Evolutionary conservation across 495 filamentous ascomycete species (phyloP).

Genomic region (Pyronema domesticum): DNA sequence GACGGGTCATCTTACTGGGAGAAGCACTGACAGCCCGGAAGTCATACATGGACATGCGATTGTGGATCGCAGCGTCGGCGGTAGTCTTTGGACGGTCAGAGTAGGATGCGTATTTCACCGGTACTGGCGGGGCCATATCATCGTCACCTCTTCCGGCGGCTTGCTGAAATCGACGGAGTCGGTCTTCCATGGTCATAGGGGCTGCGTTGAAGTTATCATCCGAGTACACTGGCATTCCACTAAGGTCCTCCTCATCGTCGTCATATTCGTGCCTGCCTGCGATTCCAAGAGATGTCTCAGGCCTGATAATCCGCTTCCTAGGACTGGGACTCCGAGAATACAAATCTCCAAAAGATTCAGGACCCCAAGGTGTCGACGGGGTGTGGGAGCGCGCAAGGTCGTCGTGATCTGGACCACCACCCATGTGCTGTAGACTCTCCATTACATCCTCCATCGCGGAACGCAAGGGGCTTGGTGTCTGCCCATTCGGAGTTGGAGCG

Average conservation of each 20-base stretch:
- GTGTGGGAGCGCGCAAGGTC: slow-evolving; percentile 31
- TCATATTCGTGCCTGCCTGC: slow-evolving; percentile 37
- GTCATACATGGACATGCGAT: slow-evolving; percentile 72
- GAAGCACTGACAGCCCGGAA: slow-evolving; percentile 28
- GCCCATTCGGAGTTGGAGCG: slow-evolving; percentile 43
- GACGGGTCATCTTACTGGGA: slow-evolving; percentile 18
- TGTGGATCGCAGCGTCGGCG: slow-evolving; percentile 18
- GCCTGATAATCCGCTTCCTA: slow-evolving; percentile 32
- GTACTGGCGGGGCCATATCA: slow-evolving; percentile 40
- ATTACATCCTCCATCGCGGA: slow-evolving; percentile 98
- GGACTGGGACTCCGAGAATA: slow-evolving; percentile 29
- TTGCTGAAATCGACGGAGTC: slow-evolving; percentile 46
- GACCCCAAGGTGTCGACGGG: slow-evolving; percentile 71
- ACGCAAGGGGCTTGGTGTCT: slow-evolving; percentile 78
- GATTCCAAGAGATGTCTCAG: slow-evolving; percentile 58
- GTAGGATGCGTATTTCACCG: slow-evolving; percentile 33
- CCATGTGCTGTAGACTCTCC: slow-evolving; percentile 84
- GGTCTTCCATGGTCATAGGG: slow-evolving; percentile 53
- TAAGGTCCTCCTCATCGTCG: slow-evolving; percentile 32
- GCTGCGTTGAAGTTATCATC: slow-evolving; percentile 51
- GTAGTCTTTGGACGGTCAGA: slow-evolving; percentile 32
- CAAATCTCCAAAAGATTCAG: slow-evolving; percentile 62
- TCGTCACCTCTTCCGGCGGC: slow-evolving; percentile 30
- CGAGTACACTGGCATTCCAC: slow-evolving; percentile 18
- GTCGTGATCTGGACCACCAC: slow-evolving; percentile 29